Conservation (phyloP, 2,329 filamentous ascomycete species). For the Meredithiella fracta region DNA sequence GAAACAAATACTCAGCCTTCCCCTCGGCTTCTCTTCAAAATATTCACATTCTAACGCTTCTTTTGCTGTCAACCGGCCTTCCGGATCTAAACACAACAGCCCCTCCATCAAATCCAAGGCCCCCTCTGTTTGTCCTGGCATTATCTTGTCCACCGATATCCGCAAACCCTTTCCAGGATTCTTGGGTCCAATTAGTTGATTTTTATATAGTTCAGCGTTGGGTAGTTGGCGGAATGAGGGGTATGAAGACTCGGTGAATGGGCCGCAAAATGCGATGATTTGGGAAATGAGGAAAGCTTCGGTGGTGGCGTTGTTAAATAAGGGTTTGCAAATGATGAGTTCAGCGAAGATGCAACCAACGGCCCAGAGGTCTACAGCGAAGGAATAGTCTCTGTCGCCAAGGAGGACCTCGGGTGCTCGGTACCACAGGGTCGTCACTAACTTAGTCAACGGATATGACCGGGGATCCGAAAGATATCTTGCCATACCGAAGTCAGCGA, state of each 20-base stretch:
- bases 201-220: conserved; percentile 57
- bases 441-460: conserved; percentile 61
- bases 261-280: conserved; percentile 79
- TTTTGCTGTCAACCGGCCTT: conserved; percentile 48
- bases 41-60: conserved; percentile 68
- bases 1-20: conserved; percentile 89
- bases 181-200: conserved; percentile 19
- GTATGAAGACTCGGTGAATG: conserved; percentile 71
- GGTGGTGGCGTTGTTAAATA: conserved; percentile 67
- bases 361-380: conserved; percentile 85
- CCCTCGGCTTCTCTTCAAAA: conserved; percentile 75
- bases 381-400: conserved; percentile 57
- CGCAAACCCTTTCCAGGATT: conserved; percentile 18
- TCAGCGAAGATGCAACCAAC: conserved; percentile 93
- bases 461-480: conserved; percentile 69
- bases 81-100: conserved; percentile 61
- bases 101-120: conserved; percentile 53
- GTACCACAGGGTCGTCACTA: conserved; percentile 97
- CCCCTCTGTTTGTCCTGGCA: conserved; percentile 63
- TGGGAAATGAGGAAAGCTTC: conserved; percentile 79
- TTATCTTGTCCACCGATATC: conserved; percentile 54
- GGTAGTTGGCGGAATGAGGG: conserved; percentile 74
- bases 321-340: conserved; percentile 63
- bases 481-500: conserved; percentile 97
- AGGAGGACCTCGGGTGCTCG: conserved; percentile 80